phyloP scores from a whole-genome alignment of 2,329 filamentous ascomycete species.

The Fusarium sublunatum region DNA sequence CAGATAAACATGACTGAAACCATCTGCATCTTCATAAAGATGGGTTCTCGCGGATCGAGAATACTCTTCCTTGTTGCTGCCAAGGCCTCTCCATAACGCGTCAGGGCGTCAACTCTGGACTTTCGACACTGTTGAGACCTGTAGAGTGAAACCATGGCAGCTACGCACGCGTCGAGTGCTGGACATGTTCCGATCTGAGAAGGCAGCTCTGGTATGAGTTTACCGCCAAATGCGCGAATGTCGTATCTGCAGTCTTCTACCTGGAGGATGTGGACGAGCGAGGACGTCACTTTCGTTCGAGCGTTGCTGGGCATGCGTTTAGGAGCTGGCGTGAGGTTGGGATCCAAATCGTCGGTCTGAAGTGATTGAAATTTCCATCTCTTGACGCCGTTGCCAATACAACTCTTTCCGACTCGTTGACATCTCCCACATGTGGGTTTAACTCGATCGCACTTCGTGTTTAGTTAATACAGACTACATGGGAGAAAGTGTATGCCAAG shows the following conservation, averaged over 20 bases:
- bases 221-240: conserved; percentile 33
- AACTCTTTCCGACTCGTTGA: conserved; percentile 26
- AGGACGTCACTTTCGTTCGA: conserved; percentile 19
- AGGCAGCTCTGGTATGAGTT: conserved; percentile 30
- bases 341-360: not conserved
- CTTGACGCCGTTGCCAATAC: conserved; percentile 36
- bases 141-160: conserved; percentile 33
- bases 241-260: conserved; percentile 39
- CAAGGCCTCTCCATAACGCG: conserved; percentile 30
- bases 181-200: conserved; percentile 28
- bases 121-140: conserved; percentile 11
- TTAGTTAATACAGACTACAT: not conserved
- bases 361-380: conserved; percentile 36
- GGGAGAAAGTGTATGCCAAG: not conserved
- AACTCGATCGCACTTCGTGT: conserved; percentile 21
- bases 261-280: conserved; percentile 32
- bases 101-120: conserved; percentile 28
- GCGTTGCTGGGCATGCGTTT: conserved; percentile 29
- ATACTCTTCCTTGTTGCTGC: conserved; percentile 16
- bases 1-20: conserved; percentile 36
- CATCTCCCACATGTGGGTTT: conserved; percentile 39
- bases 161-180: conserved; percentile 30
- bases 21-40: conserved; percentile 29
- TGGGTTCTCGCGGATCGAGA: conserved; percentile 8
- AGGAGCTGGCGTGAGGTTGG: not conserved